Evolutionary conservation across 2,329 filamentous ascomycete genomes (phyloP).

Genomic region (Geosmithia putterillii): DNA sequence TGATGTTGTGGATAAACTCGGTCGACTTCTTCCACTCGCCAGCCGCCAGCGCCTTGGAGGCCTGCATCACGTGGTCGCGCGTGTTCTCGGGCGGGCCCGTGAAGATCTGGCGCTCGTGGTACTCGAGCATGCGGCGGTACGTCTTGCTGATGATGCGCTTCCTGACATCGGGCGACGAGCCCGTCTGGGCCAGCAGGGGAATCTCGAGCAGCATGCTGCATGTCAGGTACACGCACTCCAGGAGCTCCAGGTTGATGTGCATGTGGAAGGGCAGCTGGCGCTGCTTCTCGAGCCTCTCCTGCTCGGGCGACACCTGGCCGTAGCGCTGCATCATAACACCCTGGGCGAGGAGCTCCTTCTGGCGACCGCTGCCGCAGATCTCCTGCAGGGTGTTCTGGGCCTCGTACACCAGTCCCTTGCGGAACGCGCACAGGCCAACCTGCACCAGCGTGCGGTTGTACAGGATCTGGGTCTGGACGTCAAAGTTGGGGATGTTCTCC

Average conservation of each 20-base stretch:
- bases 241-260: slow-evolving; percentile 98
- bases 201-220: slow-evolving; percentile 99
- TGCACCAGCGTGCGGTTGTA: slow-evolving; percentile 98
- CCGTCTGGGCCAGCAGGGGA: slow-evolving; percentile 88
- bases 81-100: slow-evolving; percentile 98
- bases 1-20: slow-evolving; percentile 90
- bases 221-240: slow-evolving; percentile 96
- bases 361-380: slow-evolving; percentile 91
- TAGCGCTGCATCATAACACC: slow-evolving; percentile 98
- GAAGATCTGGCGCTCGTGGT: slow-evolving; percentile 98
- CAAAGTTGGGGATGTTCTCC: slow-evolving; percentile 93
- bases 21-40: slow-evolving; percentile 98
- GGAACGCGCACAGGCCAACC: slow-evolving; percentile 96
- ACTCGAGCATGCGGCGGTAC: slow-evolving; percentile 97
- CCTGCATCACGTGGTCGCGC: slow-evolving; percentile 97
- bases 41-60: slow-evolving; percentile 88
- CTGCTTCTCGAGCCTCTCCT: slow-evolving; percentile 94
- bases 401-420: slow-evolving; percentile 91
- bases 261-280: slow-evolving; percentile 98
- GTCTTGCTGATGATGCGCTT: slow-evolving; percentile 99
- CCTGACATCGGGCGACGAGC: slow-evolving; percentile 91
- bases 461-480: slow-evolving; percentile 92
- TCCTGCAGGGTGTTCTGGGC: slow-evolving; percentile 96
- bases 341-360: slow-evolving; percentile 96
- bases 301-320: slow-evolving; percentile 90